phyloP scores from a whole-genome alignment of 2,329 filamentous ascomycete genomes.

The Tolypocladium amazonense region DNA sequence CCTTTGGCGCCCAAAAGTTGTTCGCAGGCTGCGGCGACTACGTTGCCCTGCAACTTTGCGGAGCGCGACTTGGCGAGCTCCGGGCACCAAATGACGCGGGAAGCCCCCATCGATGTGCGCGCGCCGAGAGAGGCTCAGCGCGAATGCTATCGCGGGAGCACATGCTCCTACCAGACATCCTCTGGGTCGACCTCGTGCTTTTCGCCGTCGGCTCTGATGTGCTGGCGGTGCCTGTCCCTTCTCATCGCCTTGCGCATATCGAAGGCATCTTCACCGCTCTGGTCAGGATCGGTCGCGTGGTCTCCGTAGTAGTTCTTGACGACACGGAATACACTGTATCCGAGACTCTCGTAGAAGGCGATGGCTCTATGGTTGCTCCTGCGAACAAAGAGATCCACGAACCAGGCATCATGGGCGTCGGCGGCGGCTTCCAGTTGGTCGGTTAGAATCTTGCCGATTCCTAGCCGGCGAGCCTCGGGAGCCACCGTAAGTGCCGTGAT shows the following conservation, averaged over 20 bases:
- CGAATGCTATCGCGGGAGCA: neutral
- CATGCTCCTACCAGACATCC: slow-evolving; percentile 61
- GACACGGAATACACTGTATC: slow-evolving; percentile 80
- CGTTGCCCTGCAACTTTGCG: neutral
- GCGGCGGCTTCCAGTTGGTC: slow-evolving; percentile 73
- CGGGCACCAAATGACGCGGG: neutral
- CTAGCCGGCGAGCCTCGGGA: slow-evolving; percentile 72
- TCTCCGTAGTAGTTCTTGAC: slow-evolving; percentile 93
- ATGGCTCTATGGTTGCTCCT: slow-evolving; percentile 83
- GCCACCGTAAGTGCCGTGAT: slow-evolving; percentile 93
- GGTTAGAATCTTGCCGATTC: slow-evolving; percentile 76
- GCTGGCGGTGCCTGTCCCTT: slow-evolving; percentile 64
- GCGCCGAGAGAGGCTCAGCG: neutral
- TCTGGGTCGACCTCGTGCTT: slow-evolving; percentile 66
- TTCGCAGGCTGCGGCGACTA: neutral
- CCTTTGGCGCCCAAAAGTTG: neutral
- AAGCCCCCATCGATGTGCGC: neutral
- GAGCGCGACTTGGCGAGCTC: neutral
- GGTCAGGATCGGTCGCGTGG: slow-evolving; percentile 54
- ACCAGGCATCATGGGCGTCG: slow-evolving; percentile 79
- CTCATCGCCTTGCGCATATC: slow-evolving; percentile 93
- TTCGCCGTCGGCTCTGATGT: slow-evolving; percentile 74
- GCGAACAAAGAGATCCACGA: slow-evolving; percentile 89
- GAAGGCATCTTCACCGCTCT: slow-evolving; percentile 72
- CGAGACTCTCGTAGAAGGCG: slow-evolving; percentile 79